A percentile compares a stretch with the other conserved stretches of the same genome.
These are phyloP conservation scores for Boletus subcaerulescens DNA, from an alignment of 768 basidiomycete species.

Conservation along the genomic window DNA sequence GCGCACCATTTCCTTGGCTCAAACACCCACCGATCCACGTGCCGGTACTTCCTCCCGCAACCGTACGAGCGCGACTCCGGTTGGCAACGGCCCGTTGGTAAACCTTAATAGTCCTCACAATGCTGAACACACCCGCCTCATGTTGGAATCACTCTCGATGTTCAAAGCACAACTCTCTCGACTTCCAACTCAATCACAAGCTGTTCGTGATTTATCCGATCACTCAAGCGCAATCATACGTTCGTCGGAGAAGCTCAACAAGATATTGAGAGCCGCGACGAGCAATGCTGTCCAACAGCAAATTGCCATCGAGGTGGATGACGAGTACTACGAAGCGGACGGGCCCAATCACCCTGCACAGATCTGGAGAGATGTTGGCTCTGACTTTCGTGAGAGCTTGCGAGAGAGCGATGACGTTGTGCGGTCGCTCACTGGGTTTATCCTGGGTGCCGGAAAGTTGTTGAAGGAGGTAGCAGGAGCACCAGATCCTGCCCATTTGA, in stretches of 20 bases:
- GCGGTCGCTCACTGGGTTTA: slow-evolving; percentile 68
- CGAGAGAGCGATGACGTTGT: slow-evolving; percentile 78
- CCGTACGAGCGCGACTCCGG: slow-evolving; percentile 18
- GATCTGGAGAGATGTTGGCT: slow-evolving; percentile 66
- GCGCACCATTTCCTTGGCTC: slow-evolving; percentile 13
- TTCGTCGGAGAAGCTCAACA: slow-evolving; percentile 66
- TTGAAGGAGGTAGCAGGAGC: slow-evolving; percentile 51
- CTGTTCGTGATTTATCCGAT: slow-evolving; percentile 53
- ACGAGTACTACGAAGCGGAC: slow-evolving; percentile 30
- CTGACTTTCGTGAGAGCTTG: slow-evolving; percentile 69
- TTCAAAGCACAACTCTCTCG: slow-evolving; percentile 67
- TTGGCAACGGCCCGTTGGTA: slow-evolving; percentile 10
- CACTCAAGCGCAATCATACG: slow-evolving; percentile 63
- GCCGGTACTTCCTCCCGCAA: slow-evolving; percentile 8
- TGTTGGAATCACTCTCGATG: slow-evolving; percentile 65
- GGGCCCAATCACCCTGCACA: slow-evolving; percentile 42
- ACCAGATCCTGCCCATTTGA: slow-evolving; percentile 36
- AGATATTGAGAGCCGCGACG: slow-evolving; percentile 53
- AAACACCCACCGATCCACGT: slow-evolving; percentile 17
- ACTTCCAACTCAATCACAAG: slow-evolving; percentile 44
- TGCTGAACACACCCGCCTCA: slow-evolving; percentile 64
- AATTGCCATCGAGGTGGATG: slow-evolving; percentile 72
- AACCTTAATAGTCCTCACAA: slow-evolving; percentile 20
- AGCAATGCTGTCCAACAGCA: slow-evolving; percentile 65
- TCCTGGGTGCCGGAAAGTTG: slow-evolving; percentile 71